A percentile compares a stretch with the other conserved stretches of the same genome.
These are phyloP conservation scores for Aspergillus ustus DNA, from an alignment of 2,329 filamentous ascomycete genomes.

Conservation along the genomic window DNA sequence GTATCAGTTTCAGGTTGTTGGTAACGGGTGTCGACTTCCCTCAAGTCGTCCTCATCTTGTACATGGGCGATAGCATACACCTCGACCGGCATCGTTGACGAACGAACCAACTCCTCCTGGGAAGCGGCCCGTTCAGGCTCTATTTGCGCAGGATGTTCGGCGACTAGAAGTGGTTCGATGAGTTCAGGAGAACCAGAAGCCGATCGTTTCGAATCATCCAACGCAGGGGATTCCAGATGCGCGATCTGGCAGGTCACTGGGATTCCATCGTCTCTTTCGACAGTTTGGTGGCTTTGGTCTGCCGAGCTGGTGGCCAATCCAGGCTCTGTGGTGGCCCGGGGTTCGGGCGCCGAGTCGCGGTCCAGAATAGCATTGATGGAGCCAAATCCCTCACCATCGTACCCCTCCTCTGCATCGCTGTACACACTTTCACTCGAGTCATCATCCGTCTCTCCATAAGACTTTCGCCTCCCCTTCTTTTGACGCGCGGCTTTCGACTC, in stretches of 20 bases:
- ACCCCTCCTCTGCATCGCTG: constrained; percentile 50
- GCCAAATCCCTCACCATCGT: constrained; percentile 52
- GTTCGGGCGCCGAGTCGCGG: constrained; percentile 12
- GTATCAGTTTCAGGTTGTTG: neutral
- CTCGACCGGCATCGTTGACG: constrained; percentile 21
- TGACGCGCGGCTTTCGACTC: constrained; percentile 7
- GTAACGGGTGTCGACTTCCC: neutral
- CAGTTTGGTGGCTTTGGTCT: neutral
- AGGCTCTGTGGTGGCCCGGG: neutral
- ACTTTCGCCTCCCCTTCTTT: constrained; percentile 16
- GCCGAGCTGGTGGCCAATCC: neutral
- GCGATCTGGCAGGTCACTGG: constrained; percentile 26
- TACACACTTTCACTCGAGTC: constrained; percentile 53
- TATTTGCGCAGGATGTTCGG: constrained; percentile 18
- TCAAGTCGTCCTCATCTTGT: constrained; percentile 15
- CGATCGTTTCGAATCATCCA: constrained; percentile 19
- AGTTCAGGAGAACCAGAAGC: constrained; percentile 26
- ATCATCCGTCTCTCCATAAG: constrained; percentile 32
- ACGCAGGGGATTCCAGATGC: constrained; percentile 29
- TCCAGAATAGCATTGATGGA: constrained; percentile 55
- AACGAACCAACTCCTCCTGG: constrained; percentile 3
- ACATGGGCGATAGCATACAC: constrained; percentile 20
- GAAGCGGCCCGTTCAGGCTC: neutral
- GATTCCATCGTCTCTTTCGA: constrained; percentile 7
- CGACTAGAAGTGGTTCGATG: constrained; percentile 21